Evolutionary conservation across 1,139 yeast genomes (phyloP).

Genomic region (Saccharomyces hybrid): DNA sequence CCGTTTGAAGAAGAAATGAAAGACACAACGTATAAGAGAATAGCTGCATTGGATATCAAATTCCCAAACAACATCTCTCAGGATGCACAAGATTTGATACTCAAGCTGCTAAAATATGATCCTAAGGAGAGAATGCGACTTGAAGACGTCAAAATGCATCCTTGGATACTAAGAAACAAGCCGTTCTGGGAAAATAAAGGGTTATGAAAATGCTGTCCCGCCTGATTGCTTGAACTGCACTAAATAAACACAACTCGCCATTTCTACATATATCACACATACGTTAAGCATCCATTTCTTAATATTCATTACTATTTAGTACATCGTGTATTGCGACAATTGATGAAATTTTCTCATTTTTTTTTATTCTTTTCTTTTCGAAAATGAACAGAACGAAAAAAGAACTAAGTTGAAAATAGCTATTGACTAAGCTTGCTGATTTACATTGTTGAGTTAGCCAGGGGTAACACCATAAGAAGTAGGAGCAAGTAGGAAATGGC

Average conservation of each 20-base stretch:
- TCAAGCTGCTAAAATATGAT: conserved; percentile 48
- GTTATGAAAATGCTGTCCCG: background rate
- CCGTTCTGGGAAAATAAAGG: conserved; percentile 37
- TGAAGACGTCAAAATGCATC: conserved; percentile 58
- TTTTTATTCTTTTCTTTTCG: background rate
- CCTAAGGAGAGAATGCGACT: conserved; percentile 62
- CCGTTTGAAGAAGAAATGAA: conserved; percentile 80
- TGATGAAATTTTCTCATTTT: background rate
- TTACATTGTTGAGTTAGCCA: background rate
- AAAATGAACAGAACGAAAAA: background rate
- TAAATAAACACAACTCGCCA: background rate
- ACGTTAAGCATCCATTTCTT: background rate
- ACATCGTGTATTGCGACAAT: background rate
- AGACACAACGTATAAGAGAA: conserved; percentile 69
- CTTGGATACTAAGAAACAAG: conserved; percentile 71
- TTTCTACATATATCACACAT: background rate
- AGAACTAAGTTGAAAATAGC: background rate
- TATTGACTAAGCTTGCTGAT: background rate
- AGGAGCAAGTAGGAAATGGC: conserved; percentile 15
- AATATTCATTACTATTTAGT: background rate
- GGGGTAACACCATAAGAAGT: background rate
- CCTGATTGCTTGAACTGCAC: too few relatives aligned
- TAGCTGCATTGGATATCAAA: conserved; percentile 64
- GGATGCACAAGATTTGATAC: conserved; percentile 75
- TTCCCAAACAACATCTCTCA: conserved; percentile 63